phyloP scores from a whole-genome alignment of 495 filamentous ascomycete species.

The Tuber brumale region DNA sequence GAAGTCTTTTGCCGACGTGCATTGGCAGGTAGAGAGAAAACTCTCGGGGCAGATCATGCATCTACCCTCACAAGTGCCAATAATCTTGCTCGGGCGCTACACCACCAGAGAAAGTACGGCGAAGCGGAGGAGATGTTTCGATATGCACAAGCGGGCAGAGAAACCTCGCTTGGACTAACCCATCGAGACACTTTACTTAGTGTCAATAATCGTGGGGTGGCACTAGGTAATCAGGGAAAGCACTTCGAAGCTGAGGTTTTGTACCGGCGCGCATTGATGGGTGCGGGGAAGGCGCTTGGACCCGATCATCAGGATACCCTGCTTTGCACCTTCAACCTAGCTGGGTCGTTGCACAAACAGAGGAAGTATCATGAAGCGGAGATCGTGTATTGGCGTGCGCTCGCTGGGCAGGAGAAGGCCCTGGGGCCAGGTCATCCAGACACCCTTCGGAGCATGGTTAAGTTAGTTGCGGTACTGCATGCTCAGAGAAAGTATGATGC shows the following conservation, averaged over 20 bases:
- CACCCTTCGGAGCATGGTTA: conserved; percentile 1
- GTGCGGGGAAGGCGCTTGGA: neutral
- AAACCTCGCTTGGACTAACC: neutral
- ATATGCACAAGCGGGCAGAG: neutral
- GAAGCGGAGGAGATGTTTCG: conserved; percentile 20
- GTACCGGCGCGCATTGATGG: neutral
- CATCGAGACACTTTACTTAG: neutral
- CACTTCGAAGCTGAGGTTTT: neutral
- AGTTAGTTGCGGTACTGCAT: neutral
- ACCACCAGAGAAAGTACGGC: conserved; percentile 23
- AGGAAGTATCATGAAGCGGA: conserved; percentile 2
- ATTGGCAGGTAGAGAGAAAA: conserved; percentile 19
- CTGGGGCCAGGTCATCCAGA: conserved; percentile 22
- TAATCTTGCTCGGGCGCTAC: neutral
- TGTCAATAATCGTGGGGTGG: neutral
- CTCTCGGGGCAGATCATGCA: conserved; percentile 27
- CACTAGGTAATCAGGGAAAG: neutral
- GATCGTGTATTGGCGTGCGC: no score
- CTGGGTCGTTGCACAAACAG: conserved; percentile 18
- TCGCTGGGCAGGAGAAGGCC: neutral
- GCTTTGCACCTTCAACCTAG: conserved; percentile 22
- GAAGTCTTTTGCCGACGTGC: no score
- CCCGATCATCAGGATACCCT: conserved; percentile 18
- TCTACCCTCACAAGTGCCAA: neutral
- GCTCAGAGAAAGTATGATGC: neutral